Conservation (phyloP, 1,284 basidiomycete species). For the Neolentinus lepideus region DNA sequence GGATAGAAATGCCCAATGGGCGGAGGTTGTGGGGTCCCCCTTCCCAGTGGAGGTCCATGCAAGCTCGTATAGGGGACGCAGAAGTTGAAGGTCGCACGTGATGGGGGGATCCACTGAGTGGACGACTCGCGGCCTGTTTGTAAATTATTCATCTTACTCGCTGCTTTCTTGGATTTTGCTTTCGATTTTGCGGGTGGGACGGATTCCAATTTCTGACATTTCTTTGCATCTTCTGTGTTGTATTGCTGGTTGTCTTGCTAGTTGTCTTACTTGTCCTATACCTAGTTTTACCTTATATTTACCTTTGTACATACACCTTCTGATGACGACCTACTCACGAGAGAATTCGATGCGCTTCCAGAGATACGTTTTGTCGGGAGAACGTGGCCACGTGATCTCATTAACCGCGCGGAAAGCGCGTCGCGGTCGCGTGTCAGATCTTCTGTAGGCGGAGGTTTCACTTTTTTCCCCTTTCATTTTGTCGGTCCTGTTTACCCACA, state of each 20-base stretch:
- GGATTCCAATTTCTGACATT: neutral
- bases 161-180: neutral
- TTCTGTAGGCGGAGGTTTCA: neutral
- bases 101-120: neutral
- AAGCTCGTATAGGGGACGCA: neutral
- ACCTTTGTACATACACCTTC: neutral
- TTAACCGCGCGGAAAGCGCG: neutral
- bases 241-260: too few species aligned
- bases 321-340: neutral
- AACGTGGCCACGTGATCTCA: constrained; percentile 1
- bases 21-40: neutral
- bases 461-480: neutral
- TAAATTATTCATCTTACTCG: neutral
- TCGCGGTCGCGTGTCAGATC: neutral
- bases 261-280: neutral
- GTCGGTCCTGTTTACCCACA: neutral
- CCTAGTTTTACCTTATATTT: neutral
- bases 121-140: neutral
- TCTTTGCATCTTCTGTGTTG: neutral
- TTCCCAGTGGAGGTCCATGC: neutral
- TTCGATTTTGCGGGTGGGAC: neutral
- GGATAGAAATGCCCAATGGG: neutral
- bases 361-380: too few species aligned
- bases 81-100: neutral
- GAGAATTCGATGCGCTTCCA: neutral